Evolutionary conservation across 352 stramenopile genomes (phyloP), one percentile per base, ranked within the genome.

Genomic region (Phytophthora citricola): DNA sequence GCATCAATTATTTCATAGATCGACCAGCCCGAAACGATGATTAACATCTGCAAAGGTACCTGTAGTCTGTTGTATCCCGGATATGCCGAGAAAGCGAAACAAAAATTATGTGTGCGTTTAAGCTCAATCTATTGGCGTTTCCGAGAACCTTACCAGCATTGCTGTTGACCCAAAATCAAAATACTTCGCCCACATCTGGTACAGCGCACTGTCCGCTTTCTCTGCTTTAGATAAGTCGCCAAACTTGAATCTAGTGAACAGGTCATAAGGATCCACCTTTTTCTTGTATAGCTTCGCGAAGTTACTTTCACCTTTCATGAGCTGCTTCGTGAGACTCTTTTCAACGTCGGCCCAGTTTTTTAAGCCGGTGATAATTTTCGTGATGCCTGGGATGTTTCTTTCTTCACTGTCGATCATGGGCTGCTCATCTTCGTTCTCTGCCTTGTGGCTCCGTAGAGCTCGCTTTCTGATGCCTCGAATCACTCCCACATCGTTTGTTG

Each of bases 271-370:
- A 8, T 3, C 31, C n/a, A 10, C 24, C 24, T 56, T 43, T 26
- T 56, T 63, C 10, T 31, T 36, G 56, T 63, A 63, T 1, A 63
- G 44, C 15, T 56, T 49, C 9, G 20, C 24, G 45, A 49, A 54
- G 2, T 39, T 29, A n/a, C 3, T 27, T 17, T 26, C 53, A 8
- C 53, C 38, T 14, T 38, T 12, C 17, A 22, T 10, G 34, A 50
- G 20, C 53, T 51, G 20, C 9, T 44, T 32, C 14, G 5, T 5
- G n/a, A 31, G 15, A 4, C 32, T 15, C 15, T 17, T 10, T 6
- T 60, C 29, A 31, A 43, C 50, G 11, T 43, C 53, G 17, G 8
- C 11, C 24, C 4, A 22, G 4, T 41, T 60, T n/a, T 36, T 60
- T 31, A 31, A n/a, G 12, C 5, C 11, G 1, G 17, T 60, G 29